Percentiles rank a stretch among this genome's conserved stretches.
These are phyloP conservation scores for Fraxinus sp. DNA, from an alignment of 305 asterid species.

Conservation along the genomic window DNA sequence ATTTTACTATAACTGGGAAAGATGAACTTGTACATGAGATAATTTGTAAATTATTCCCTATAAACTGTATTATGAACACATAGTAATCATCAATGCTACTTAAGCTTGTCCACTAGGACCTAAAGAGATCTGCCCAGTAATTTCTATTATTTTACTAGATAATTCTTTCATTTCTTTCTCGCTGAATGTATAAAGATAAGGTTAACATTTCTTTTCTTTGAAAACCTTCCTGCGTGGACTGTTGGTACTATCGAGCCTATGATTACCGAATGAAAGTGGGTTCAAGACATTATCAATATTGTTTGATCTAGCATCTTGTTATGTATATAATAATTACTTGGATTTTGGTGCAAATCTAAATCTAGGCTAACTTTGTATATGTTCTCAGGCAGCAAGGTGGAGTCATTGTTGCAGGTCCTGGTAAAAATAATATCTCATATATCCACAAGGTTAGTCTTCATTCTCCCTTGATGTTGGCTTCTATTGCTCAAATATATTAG, in stretches of 20 bases:
- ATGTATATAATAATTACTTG: background rate
- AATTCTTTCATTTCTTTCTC: background rate
- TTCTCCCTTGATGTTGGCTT: background rate
- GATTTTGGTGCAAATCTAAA: background rate
- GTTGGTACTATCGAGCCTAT: background rate
- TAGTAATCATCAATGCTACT: background rate
- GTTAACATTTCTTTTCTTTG: background rate
- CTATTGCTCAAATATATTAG: background rate
- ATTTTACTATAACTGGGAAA: background rate
- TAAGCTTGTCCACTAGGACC: background rate
- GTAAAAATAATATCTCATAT: constrained; percentile 67
- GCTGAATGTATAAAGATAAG: background rate
- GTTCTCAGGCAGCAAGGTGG: constrained; percentile 91
- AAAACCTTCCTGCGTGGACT: background rate
- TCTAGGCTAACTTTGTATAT: constrained; percentile 6
- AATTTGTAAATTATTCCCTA: background rate
- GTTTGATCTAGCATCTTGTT: background rate
- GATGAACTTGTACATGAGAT: background rate
- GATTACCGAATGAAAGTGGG: background rate
- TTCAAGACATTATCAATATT: background rate
- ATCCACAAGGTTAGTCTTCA: constrained; percentile 65
- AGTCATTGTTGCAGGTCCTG: constrained; percentile 88
- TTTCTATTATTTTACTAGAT: background rate
- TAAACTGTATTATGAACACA: background rate
- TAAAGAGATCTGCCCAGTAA: background rate